phyloP scores from a whole-genome alignment of 768 basidiomycete genomes.

The Rhodosporidiobolus sp. region DNA sequence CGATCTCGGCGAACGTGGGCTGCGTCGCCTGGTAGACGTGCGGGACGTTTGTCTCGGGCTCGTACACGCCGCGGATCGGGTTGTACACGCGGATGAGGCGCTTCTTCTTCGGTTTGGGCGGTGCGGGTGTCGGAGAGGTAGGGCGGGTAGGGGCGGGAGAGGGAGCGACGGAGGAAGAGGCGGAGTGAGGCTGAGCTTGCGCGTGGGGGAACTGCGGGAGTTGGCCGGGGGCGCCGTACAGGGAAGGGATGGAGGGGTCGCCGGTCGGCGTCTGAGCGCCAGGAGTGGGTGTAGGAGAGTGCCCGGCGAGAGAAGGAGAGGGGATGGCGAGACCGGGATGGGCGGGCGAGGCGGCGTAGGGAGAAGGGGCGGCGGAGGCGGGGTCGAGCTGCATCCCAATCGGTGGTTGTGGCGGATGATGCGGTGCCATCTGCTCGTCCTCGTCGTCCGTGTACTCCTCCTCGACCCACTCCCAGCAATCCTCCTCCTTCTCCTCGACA shows the following conservation, averaged over 20 bases:
- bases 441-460: slow-evolving; percentile 46
- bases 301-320: background rate
- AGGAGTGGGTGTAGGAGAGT: background rate
- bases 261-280: background rate
- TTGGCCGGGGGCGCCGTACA: background rate
- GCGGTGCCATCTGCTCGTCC: slow-evolving; percentile 40
- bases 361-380: background rate
- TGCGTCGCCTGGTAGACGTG: slow-evolving; percentile 76
- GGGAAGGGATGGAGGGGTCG: background rate
- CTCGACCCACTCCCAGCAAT: slow-evolving; percentile 46
- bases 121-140: background rate
- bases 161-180: background rate
- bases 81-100: slow-evolving; percentile 29
- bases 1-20: slow-evolving; percentile 64
- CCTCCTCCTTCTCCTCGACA: slow-evolving; percentile 39
- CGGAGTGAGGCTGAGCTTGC: no score
- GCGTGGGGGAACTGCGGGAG: background rate
- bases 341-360: background rate
- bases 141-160: background rate
- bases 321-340: background rate
- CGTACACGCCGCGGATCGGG: slow-evolving; percentile 69
- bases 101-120: slow-evolving; percentile 27
- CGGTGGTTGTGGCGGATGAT: background rate
- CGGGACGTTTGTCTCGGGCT: slow-evolving; percentile 72
- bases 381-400: slow-evolving; percentile 5